Base-by-base conservation (phyloP, 2,329 filamentous ascomycete genomes). In the Emmonsia crescens region DNA sequence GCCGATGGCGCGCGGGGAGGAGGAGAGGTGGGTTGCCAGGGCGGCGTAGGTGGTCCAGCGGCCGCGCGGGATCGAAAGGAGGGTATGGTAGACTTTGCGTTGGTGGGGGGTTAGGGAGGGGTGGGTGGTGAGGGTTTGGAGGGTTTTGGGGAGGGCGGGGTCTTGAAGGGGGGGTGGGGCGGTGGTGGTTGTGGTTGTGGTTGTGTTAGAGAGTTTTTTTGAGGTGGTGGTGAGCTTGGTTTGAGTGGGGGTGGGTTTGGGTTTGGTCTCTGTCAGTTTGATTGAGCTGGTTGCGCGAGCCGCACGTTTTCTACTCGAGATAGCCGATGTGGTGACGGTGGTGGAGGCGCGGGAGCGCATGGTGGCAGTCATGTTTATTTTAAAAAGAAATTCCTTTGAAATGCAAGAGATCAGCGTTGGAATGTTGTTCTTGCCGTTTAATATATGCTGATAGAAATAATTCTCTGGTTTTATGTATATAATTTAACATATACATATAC, bases 21-120 rank as follows among this genome's bases (percentile, higher is more conserved):
- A 90, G 12, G 78, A 73, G 19, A 93, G 80, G 62, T 87, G 82
- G 9, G 79, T 79, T 0, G 91, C 85, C 60, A 96, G 78, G 1
- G 87, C 79, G 2, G 83, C 87, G 75, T 96, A 95, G 0, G 90
- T 93, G 0, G 88, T 90, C 69, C 91, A 87, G 60, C 80, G 79
- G 38, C 91, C 91, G 19, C 76, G 74, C 0, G 91, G 91, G 63
- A 96, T 89, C 70, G 91, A 88, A 70, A 87, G 86, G 2, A 95
- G 83, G 4, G 88, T 80, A 1, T 81, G 76, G 77, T 91, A 93
- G 64, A 95, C 81, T 60, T 72, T 74, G 16, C 74, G 74, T 31
- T 79, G 79, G 71, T 80, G 81, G 19, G 77, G 74, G 2, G 80
- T 81, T 24, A 83, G 74, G n/a, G 73, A 71, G 48, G 73, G 74